Evolutionary conservation across 2,329 filamentous ascomycete species (phyloP), one percentile per base, ranked within the genome.

Genomic region (Ceratocystis harringtonii): DNA sequence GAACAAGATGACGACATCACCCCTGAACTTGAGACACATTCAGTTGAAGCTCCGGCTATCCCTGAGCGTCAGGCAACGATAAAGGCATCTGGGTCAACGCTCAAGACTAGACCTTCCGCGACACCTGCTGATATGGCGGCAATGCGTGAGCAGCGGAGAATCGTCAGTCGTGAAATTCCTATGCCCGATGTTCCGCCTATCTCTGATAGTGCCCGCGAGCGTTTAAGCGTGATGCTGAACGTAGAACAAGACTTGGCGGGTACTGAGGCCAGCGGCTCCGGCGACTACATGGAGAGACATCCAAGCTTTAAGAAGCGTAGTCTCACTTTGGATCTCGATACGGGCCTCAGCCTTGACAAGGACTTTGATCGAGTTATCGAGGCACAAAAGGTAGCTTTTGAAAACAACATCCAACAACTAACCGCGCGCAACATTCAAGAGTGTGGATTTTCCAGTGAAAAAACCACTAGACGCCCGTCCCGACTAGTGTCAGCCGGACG

Each of bases 321-420:
- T 71, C 81, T 96, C 69, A 90, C 90, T 6, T 78, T 95, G 69
- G 85, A 89, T 71, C 85, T 91, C 69, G 90, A 92, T 72, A 81
- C 94, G 65, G 89, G 89, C 68, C 85, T 95, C 69, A 92, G 90
- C 69, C 82, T 97, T 58, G 90, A 95, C 71, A 84, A 89, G 71
- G 94, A 96, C 74, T 96, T 97, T 75, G 91, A 97, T 72, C 84
- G 92, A 68, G 89, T 97, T 65, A 95, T 97, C 71, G 91, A 96
- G 78, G 83, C 87, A 74, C 92, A 96, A 88, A 97, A 97, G 91
- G 92, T 96, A 81, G 79, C 79, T 77, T 83, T 81, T 70, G 69
- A 74, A 71, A 71, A 72, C 67, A 63, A 30, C 36, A 17, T 45
- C 41, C 63, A 41, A 10, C 63, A 60, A 60, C 44, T 22, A 22